Conservation (phyloP, 306 rosid species). For the Purshia tridentata region DNA sequence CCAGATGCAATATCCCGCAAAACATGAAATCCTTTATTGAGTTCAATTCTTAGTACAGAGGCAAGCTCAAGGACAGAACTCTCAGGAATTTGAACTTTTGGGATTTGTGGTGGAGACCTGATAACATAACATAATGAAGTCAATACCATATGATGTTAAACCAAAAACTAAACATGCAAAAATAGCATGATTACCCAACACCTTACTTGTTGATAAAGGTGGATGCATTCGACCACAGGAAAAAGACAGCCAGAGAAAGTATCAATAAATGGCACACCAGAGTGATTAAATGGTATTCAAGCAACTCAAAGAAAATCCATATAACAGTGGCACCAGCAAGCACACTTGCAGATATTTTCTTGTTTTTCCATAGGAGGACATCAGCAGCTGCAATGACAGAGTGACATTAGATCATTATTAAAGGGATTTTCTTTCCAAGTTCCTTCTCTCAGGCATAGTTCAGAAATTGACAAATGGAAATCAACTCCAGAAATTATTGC, state of each 20-base stretch:
- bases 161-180: neutral
- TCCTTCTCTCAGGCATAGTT: neutral
- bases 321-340: conserved; percentile 68
- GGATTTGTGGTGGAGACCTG: conserved; percentile 67
- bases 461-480: neutral
- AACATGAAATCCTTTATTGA: conserved; percentile 45
- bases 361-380: conserved; percentile 85
- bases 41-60: conserved; percentile 51
- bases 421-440: neutral
- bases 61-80: conserved; percentile 43
- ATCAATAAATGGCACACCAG: conserved; percentile 67
- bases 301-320: conserved; percentile 78
- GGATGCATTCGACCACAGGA: conserved; percentile 75
- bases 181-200: neutral
- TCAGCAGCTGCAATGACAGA: conserved; percentile 68
- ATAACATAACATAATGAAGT: conserved; percentile 14
- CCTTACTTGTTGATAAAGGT: conserved; percentile 73
- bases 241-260: conserved; percentile 43
- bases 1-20: conserved; percentile 67
- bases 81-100: conserved; percentile 57
- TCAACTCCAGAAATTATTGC: neutral
- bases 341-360: conserved; percentile 55
- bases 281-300: conserved; percentile 71
- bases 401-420: conserved; percentile 16
- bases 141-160: conserved; percentile 24